A percentile compares a stretch with the other conserved stretches of the same genome.
Evolutionary conservation across 257 asterid species (phyloP).

Genomic region (Ilex asprella): DNA sequence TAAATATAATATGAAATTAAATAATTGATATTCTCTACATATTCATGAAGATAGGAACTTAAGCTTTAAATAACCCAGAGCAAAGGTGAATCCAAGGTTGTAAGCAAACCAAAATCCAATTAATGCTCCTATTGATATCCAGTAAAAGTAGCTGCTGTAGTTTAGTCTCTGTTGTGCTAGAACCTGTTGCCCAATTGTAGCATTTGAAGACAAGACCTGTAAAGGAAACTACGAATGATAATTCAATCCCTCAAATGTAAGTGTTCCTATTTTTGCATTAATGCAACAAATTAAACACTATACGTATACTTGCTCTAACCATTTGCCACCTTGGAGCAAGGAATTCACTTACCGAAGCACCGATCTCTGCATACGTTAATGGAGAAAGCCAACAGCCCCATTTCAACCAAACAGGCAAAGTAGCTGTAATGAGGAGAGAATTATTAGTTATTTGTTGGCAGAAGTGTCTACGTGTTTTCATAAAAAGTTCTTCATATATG

Average conservation of each 20-base stretch:
- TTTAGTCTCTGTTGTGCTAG: not conserved
- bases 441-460: not conserved
- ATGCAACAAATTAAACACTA: too few relatives aligned
- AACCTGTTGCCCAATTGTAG: not conserved
- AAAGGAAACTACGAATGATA: too few relatives aligned
- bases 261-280: too few relatives aligned
- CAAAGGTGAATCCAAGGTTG: not conserved
- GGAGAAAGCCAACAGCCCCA: constrained; percentile 1
- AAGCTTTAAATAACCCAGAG: not conserved
- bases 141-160: not conserved
- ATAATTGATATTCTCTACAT: not conserved
- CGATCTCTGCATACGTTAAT: not conserved
- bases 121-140: not conserved
- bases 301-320: not conserved
- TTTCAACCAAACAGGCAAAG: not conserved
- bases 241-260: too few relatives aligned
- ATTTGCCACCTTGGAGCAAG: not conserved
- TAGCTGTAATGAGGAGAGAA: not conserved
- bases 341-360: not conserved
- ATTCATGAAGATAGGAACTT: not conserved
- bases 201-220: too few relatives aligned
- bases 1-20: not conserved
- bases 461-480: not conserved
- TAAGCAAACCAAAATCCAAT: not conserved
- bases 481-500: not conserved